Evolutionary conservation across 441 rosid genomes (phyloP).

Genomic region (Erysimum cheiri): DNA sequence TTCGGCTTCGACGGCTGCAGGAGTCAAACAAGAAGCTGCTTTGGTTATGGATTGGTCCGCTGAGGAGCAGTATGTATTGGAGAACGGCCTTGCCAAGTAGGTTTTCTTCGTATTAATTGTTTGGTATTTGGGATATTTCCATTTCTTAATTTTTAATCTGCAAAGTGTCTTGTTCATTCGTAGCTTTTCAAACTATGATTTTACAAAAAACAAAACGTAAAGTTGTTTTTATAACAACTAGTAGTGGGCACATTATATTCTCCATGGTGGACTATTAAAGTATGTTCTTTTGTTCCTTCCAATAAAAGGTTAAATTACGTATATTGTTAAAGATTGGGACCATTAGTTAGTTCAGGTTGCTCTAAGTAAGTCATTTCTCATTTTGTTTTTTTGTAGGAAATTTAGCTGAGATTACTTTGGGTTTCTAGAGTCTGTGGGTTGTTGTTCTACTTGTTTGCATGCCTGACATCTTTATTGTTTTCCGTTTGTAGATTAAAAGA

Average conservation of each 20-base stretch:
- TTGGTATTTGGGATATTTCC: constrained; percentile 26
- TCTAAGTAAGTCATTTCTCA: constrained; percentile 1
- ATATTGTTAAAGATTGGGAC: constrained; percentile 13
- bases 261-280: constrained; percentile 44
- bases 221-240: constrained; percentile 11
- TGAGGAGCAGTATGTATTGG: constrained; percentile 80
- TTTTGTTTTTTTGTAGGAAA: no score
- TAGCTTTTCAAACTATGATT: constrained; percentile 34
- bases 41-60: constrained; percentile 88
- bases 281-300: constrained; percentile 36
- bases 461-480: constrained; percentile 2
- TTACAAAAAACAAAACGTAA: neutral
- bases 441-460: constrained; percentile 14
- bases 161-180: constrained; percentile 25
- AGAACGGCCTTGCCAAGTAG: constrained; percentile 84
- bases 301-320: constrained; percentile 9
- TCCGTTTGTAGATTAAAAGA: constrained; percentile 58
- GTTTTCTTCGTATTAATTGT: constrained; percentile 35
- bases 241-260: constrained; percentile 43
- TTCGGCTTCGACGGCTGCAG: constrained; percentile 47
- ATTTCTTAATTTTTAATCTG: neutral
- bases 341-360: constrained; percentile 9
- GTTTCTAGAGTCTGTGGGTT: constrained; percentile 8
- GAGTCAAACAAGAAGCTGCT: constrained; percentile 63
- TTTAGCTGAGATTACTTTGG: neutral